Evolutionary conservation across 129 eudicot species (phyloP).

Genomic region (Pulicaria dysenterica): DNA sequence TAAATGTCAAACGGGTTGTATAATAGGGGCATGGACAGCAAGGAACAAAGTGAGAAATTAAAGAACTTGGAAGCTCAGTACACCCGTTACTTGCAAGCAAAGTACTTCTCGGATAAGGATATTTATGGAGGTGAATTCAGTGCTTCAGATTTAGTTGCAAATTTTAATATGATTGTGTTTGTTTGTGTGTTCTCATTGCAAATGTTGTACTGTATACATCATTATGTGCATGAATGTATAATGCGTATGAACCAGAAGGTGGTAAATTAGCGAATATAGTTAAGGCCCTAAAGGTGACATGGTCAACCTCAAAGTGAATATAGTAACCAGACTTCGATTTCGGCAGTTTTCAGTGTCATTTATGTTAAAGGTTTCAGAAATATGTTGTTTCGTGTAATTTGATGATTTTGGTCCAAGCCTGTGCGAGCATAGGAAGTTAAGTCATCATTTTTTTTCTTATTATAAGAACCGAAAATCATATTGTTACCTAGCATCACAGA

Average conservation of each 20-base stretch:
- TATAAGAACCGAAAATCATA: too few species aligned
- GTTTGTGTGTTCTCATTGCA: neutral
- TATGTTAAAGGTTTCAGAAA: too few species aligned
- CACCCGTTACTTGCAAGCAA: constrained; percentile 48
- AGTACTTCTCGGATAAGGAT: constrained; percentile 74
- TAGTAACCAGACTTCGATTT: too few species aligned
- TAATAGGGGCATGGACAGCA: constrained; percentile 44
- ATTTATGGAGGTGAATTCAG: constrained; percentile 64
- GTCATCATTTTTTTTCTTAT: too few species aligned
- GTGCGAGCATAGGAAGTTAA: too few species aligned
- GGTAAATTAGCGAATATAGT: neutral
- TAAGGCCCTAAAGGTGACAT: too few species aligned
- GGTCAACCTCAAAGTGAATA: too few species aligned
- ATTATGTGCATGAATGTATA: neutral
- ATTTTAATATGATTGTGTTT: neutral
- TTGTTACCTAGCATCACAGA: too few species aligned
- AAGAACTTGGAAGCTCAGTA: constrained; percentile 61
- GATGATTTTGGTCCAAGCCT: too few species aligned
- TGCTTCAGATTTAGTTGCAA: neutral
- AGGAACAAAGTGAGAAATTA: constrained; percentile 45
- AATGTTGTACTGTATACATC: neutral
- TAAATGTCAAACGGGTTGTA: constrained; percentile 4
- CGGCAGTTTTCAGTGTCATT: too few species aligned
- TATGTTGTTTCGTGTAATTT: too few species aligned
- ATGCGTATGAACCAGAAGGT: neutral